Evolutionary conservation across 352 stramenopile species (phyloP).

Genomic region (Pythium grandisporangium): DNA sequence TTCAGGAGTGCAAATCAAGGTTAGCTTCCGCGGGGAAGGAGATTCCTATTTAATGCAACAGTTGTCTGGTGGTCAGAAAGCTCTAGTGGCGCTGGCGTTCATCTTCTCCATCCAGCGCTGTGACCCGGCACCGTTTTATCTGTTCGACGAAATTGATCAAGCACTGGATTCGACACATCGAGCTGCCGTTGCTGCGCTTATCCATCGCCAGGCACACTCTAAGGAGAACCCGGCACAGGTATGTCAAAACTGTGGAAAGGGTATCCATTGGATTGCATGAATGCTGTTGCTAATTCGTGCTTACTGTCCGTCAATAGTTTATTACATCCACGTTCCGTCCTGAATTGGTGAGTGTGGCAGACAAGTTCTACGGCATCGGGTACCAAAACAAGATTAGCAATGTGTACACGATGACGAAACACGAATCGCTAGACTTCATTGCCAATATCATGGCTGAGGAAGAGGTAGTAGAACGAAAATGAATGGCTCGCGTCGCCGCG

Average conservation of each 20-base stretch:
- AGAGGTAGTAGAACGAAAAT: conserved; percentile 44
- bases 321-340: conserved; percentile 99
- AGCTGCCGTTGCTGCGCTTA: conserved; percentile 93
- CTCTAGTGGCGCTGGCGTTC: conserved; percentile 98
- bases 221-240: conserved; percentile 95
- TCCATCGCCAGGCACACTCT: conserved; percentile 94
- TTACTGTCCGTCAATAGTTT: conserved; percentile 53
- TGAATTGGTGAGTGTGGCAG: conserved; percentile 96
- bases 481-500: too few species aligned
- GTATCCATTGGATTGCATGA: too few species aligned
- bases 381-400: conserved; percentile 98
- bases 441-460: conserved; percentile 86
- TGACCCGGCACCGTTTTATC: conserved; percentile 99
- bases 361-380: conserved; percentile 97
- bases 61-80: conserved; percentile 98
- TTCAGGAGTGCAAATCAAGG: conserved; percentile 96
- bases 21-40: conserved; percentile 94
- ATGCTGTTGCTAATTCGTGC: conserved; percentile 1
- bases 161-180: conserved; percentile 99
- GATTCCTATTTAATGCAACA: conserved; percentile 98
- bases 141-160: conserved; percentile 99
- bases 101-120: conserved; percentile 99
- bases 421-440: conserved; percentile 97
- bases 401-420: conserved; percentile 91
- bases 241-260: conserved; percentile 2